Conservation (phyloP, 108 stramenopile genomes). For the Cyclotella sp. region DNA sequence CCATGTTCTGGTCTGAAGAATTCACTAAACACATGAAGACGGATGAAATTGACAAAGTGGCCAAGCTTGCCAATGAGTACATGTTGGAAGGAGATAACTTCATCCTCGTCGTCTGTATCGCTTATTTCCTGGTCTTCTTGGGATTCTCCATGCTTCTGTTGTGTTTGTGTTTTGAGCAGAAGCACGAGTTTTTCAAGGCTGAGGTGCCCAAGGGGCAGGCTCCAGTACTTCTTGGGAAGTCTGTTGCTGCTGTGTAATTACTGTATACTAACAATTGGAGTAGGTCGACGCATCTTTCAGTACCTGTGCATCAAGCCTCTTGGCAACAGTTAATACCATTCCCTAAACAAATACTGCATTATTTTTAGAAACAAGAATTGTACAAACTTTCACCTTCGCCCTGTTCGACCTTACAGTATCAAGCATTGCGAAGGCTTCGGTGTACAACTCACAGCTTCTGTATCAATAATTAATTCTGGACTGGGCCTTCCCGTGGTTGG, state of each 20-base stretch:
- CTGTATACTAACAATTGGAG: too few species aligned
- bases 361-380: too few species aligned
- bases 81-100: conserved; percentile 19
- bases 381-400: conserved; percentile 5
- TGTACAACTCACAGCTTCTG: conserved; percentile 55
- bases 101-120: conserved; percentile 12
- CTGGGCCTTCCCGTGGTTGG: conserved; percentile 43
- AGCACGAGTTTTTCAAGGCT: conserved; percentile 29
- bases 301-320: too few species aligned
- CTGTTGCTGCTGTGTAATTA: conserved; percentile 1
- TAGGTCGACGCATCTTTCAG: too few species aligned
- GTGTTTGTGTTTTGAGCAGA: conserved; percentile 48
- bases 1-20: conserved; percentile 44
- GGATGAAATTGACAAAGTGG: conserved; percentile 42
- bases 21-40: conserved; percentile 37
- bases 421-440: conserved; percentile 49
- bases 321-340: too few species aligned
- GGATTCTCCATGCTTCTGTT: conserved; percentile 44
- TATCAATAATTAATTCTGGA: conserved; percentile 57
- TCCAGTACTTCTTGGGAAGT: not conserved
- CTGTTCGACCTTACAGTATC: conserved; percentile 39
- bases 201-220: conserved; percentile 20
- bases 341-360: too few species aligned
- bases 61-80: conserved; percentile 31
- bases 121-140: conserved; percentile 20